A percentile compares a stretch with the other conserved stretches of the same genome.
Conservation (phyloP, 2,329 filamentous ascomycete species). For the Xylaria sp. region DNA sequence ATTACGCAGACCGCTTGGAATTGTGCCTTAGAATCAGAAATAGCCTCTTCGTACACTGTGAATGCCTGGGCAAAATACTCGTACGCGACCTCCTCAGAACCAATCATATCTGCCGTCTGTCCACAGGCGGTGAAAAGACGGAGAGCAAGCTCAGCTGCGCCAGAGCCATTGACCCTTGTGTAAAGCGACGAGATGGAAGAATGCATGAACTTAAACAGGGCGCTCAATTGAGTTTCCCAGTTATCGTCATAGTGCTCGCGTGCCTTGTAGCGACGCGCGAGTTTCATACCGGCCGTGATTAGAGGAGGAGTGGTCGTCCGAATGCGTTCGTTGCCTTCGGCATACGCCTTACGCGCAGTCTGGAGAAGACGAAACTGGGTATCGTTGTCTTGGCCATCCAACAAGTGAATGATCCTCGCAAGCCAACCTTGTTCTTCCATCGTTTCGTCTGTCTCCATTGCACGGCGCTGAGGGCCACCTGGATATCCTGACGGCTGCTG, state of each 20-base stretch:
- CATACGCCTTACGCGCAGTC: slow-evolving; percentile 85
- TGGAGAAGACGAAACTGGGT: slow-evolving; percentile 95
- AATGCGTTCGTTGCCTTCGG: slow-evolving; percentile 93
- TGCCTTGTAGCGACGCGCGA: slow-evolving; percentile 87
- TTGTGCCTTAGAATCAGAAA: slow-evolving; percentile 94
- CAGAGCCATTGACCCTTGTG: slow-evolving; percentile 79
- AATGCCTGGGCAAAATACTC: slow-evolving; percentile 99
- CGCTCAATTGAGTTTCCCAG: slow-evolving; percentile 73
- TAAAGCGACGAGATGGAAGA: slow-evolving; percentile 88
- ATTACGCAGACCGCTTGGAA: slow-evolving; percentile 98
- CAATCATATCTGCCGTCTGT: slow-evolving; percentile 89
- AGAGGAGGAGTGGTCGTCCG: slow-evolving; percentile 95
- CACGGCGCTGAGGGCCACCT: slow-evolving; percentile 79
- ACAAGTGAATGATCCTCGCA: slow-evolving; percentile 88
- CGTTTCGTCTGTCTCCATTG: slow-evolving; percentile 91
- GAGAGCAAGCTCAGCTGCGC: slow-evolving; percentile 86
- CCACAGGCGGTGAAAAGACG: slow-evolving; percentile 92
- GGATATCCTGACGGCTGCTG: slow-evolving; percentile 87
- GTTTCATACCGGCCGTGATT: slow-evolving; percentile 88
- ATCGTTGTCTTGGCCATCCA: slow-evolving; percentile 86
- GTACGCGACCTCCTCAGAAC: slow-evolving; percentile 95
- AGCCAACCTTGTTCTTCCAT: slow-evolving; percentile 98
- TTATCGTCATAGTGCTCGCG: slow-evolving; percentile 84
- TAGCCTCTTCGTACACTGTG: slow-evolving; percentile 95
- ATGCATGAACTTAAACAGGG: slow-evolving; percentile 96